Evolutionary conservation across 176 grass and related monocot genomes (phyloP), one percentile per base, ranked within the genome.

Genomic region (Metroxylon sagu): DNA sequence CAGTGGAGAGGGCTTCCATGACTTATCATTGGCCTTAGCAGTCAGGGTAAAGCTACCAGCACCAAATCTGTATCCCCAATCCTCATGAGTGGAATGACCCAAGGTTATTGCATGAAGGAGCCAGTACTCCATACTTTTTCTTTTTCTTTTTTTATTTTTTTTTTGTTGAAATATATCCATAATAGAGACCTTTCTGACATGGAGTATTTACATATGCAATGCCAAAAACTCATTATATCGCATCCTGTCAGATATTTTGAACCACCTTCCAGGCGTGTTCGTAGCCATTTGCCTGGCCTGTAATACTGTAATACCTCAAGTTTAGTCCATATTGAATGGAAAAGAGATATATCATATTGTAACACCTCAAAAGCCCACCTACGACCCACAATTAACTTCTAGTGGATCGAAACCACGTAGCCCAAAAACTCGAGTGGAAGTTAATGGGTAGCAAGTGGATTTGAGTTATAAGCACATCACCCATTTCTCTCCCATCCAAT

Each of bases 151-250:
- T n/a, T n/a, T n/a, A n/a, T n/a, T n/a, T n/a, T n/a, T n/a, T n/a
- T n/a, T n/a, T n/a, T n/a, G n/a, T n/a, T n/a, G n/a, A 25, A 87
- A 98, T 63, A 85, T 98, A 69, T 98, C 93, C 93, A 98, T 98
- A 18, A 98, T 87, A 39, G 87, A 92, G 16, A 98, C 93, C 70
- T 92, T 98, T 66, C 93, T 98, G 78, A 88, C 76, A 60, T 73
- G 76, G 18, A 98, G 67, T 60, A 83, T 65, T 83, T 88, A 76
- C 93, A 92, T 29, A 98, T 64, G 18, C 81, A 81, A 67, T 92
- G 87, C 93, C 93, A 98, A 26, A 98, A 85, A 30, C 87, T 74
- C 93, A 98, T 88, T 25, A 98, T 92, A 54, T 92, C 80, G 54
- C 73, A 73, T n/a, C 93, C 93, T 31, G 93, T 85, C 19, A 98